Base-by-base conservation (phyloP, 2,329 filamentous ascomycete species). In the Leptographium flavum region DNA sequence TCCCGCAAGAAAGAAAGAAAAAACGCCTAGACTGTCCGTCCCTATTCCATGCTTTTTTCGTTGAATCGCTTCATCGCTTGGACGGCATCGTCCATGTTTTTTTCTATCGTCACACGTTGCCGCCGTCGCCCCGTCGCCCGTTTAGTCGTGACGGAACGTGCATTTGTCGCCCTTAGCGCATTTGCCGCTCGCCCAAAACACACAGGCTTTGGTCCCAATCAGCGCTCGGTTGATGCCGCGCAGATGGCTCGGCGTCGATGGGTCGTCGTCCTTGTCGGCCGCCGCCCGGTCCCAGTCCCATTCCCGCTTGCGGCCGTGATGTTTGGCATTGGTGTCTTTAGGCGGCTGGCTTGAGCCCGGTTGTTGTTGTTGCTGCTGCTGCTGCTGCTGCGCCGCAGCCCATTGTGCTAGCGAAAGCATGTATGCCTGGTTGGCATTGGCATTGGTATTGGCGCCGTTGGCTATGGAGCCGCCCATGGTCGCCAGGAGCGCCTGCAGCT, bases 81-180 rank as follows among this genome's bases (percentile, higher is more conserved):
- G n/a, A n/a, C n/a, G n/a, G n/a, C n/a, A n/a, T n/a, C n/a, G n/a
- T n/a, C n/a, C n/a, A n/a, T n/a, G n/a, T n/a, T n/a, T n/a, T n/a
- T n/a, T n/a, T 11, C 8, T 28, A 28, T 28, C 27, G 27, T 28
- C 8, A 8, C 8, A 28, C 8, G 27, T 11, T 8, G 27, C 27
- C 27, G 27, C 27, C 27, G 13, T 28, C 27, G 5, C 8, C 27
- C 27, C 27, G 2, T 28, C 27, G 27, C 3, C 27, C 27, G 27
- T 22, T 35, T 15, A 63, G 36, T 83, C 79, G 56, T 87, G 82
- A 46, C 81, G 71, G 59, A 81, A 87, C 2, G 81, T 85, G 63
- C 82, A 86, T 55, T 78, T 77, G 31, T 81, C 79, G 21, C 82
- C 82, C 57, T 84, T 80, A 7, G 74, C 76, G 61, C 82, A 86